A percentile compares a stretch with the other conserved stretches of the same genome.
phyloP scores from a whole-genome alignment of 78 protist genomes.

The Dictyostelium discoideum region dicty_2.7 NC_007088.5:3387501-3388000 shows the following conservation, averaged over 20 bases:
- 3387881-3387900: background rate
- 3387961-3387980: too few species aligned
- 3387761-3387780: too few species aligned
- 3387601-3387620: background rate
- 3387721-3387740: background rate
- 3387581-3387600: background rate
- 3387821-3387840: too few species aligned
- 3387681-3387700: background rate
- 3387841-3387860: background rate
- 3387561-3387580: background rate
- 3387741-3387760: background rate
- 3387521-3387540: too few species aligned
- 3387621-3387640: background rate
- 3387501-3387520: background rate
- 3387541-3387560: background rate
- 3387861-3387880: background rate
- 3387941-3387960: too few species aligned
- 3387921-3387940: too few species aligned
- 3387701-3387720: background rate
- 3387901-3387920: too few species aligned
- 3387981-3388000: too few species aligned
- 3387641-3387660: background rate
- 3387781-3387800: too few species aligned
- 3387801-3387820: too few species aligned
- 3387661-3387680: background rate